Base-by-base conservation (phyloP, 306 rosid genomes). In the Crotalaria pallida region DNA sequence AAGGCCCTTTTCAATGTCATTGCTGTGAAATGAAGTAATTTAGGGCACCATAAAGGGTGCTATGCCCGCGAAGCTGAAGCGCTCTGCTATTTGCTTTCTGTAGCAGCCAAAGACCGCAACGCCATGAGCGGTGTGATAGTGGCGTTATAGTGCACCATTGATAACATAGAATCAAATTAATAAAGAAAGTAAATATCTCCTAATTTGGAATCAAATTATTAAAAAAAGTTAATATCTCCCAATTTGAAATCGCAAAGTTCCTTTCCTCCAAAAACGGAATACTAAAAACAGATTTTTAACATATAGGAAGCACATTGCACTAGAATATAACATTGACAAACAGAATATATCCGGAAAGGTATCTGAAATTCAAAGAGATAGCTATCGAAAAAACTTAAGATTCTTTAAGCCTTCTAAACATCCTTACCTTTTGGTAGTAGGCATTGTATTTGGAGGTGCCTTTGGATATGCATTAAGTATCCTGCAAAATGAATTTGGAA, bases 391-490 rank as follows among this genome's bases (percentile, higher is more conserved):
- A 57, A 67, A 61, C 50, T 51, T 36, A 48, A 38, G 12, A 40
- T 56, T 51, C 22, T n/a, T 12, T 50, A 74, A 68, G 68, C 53
- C 40, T 62, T 7, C 41, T 27, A 48, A 51, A 74, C 24, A 43
- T 43, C 22, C 48, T 62, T 74, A 93, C 98, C 93, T 89, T 81
- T 81, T 79, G 81, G 45, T 67, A 29, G 87, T 74, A 77, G 96
- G 75, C 55, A 81, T 82, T 82, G 91, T 76, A 80, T 76, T 82
- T 49, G 88, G 73, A 75, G 91, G 88, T 79, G 83, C 79, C 91
- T 86, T 93, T 45, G 96, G 81, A 83, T 84, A 85, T 12, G 91
- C 91, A 74, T 75, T 80, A 50, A 93, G 88, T 67, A 93, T 90
- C 85, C 98, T 93, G 97, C 47, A 84, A 79, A 77, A 55, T 40